Base-by-base conservation (phyloP, 2,329 filamentous ascomycete genomes). In the Claviceps digitariae region DNA sequence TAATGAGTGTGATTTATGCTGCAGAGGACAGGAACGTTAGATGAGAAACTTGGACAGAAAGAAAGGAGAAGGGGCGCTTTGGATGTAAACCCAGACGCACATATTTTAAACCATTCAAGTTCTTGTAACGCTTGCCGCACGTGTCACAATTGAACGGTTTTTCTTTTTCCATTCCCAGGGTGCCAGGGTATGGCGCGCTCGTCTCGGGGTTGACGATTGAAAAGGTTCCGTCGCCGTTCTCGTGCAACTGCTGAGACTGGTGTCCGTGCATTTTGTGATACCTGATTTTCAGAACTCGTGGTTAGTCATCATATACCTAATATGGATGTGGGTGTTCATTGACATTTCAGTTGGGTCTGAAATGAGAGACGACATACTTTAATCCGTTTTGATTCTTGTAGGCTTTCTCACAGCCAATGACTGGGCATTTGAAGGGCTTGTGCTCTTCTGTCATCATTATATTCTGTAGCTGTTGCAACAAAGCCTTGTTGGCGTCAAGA, bases 381-480 rank as follows among this genome's bases (percentile, higher is more conserved):
- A 98, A 76, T 50, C 93, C 93, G 61, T 98, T 98, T 67, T 97
- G 93, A 68, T 98, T 98, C 77, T 98, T 98, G 74, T 98, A 98
- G 0, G 93, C 91, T 75, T 98, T 98, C 69, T 97, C 93, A 64
- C 93, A 98, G 6, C 93, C 93, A 66, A 98, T 95, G 50, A 98
- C 93, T 1, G 93, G 93, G 64, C 93, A 98, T 67, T 90, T 87
- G 76, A 95, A 98, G 0, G 93, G 93, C 71, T 97, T 98, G 63
- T 94, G 89, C 66, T 98, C 91, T 66, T 97, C 91, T 17, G 85
- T 85, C 55, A 83, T 77, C 69, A 82, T 76, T 66, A 84, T 73
- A n/a, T 73, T 76, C 34, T 77, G 76, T 52, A 81, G 72, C 50
- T 78, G 74, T 58, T 81, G 77, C 43, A 81, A 65, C n/a, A 81